Conservation (phyloP, 2,329 filamentous ascomycete genomes). For the Aureobasidium zeae region DNA sequence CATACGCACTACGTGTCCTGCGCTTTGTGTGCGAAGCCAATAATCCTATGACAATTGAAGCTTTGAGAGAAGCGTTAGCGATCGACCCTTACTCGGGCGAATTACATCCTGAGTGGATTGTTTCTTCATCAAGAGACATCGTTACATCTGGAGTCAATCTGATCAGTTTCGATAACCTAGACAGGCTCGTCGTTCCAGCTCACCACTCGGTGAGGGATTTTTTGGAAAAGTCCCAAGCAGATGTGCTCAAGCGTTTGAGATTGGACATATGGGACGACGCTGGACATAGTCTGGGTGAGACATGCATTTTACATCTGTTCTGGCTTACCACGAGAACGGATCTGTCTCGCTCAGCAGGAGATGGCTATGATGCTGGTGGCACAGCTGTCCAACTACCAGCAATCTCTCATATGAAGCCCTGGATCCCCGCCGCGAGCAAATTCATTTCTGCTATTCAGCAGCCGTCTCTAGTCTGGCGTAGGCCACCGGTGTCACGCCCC, state of each 20-base stretch:
- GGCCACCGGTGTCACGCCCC: background rate
- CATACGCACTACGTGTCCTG: background rate
- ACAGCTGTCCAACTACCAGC: background rate
- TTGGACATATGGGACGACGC: background rate
- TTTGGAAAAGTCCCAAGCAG: background rate
- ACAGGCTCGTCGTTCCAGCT: background rate
- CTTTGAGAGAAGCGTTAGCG: slow-evolving; percentile 1
- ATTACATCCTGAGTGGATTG: too few species aligned
- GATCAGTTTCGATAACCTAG: background rate
- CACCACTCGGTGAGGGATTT: slow-evolving; percentile 15
- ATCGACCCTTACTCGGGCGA: background rate
- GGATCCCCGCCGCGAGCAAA: background rate
- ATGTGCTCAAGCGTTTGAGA: background rate
- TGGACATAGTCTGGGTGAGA: background rate
- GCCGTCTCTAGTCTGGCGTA: too few species aligned
- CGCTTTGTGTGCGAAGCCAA: background rate
- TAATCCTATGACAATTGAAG: slow-evolving; percentile 3
- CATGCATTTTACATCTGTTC: background rate
- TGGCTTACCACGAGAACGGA: too few species aligned
- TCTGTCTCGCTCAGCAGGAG: too few species aligned
- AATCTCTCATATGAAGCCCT: background rate
- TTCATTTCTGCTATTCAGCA: too few species aligned
- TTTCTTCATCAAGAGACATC: too few species aligned
- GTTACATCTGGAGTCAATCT: slow-evolving; percentile 6
- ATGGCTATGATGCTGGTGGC: background rate